Evolutionary conservation across 2,329 filamentous ascomycete genomes (phyloP).

Genomic region (Ophiostoma perfectum): DNA sequence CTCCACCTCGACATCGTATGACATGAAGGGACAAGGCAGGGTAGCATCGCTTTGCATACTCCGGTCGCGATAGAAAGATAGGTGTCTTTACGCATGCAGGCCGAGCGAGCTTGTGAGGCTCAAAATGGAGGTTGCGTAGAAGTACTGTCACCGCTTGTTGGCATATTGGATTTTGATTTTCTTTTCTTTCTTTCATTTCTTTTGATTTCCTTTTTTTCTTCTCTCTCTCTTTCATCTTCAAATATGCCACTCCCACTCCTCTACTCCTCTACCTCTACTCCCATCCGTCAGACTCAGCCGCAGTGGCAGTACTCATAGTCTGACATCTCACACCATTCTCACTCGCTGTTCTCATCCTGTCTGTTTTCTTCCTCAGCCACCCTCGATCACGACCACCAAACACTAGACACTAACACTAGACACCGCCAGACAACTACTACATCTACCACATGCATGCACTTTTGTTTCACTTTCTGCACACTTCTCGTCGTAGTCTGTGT

Average conservation of each 20-base stretch:
- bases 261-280: not conserved
- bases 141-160: not conserved
- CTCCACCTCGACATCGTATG: not conserved
- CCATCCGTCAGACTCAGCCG: not conserved
- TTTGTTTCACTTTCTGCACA: slow-evolving; percentile 1
- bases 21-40: not conserved
- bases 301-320: not conserved
- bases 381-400: too few species aligned
- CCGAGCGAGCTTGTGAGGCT: not conserved
- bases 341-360: not conserved
- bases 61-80: not conserved
- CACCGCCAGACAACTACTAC: not conserved
- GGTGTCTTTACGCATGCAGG: not conserved
- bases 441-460: not conserved
- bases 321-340: not conserved
- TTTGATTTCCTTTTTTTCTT: not conserved
- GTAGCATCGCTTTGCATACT: not conserved
- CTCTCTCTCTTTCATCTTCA: not conserved
- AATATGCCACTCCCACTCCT: not conserved
- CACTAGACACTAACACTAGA: too few species aligned
- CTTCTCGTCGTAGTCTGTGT: not conserved
- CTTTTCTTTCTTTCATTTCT: not conserved
- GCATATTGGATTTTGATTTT: not conserved
- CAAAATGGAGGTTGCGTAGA: not conserved
- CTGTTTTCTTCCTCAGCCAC: not conserved